Percentiles rank a stretch among this genome's conserved stretches.
phyloP scores from a whole-genome alignment of 192 early-diverging fungal species.

The Mycoemilia scoparia region DNA sequence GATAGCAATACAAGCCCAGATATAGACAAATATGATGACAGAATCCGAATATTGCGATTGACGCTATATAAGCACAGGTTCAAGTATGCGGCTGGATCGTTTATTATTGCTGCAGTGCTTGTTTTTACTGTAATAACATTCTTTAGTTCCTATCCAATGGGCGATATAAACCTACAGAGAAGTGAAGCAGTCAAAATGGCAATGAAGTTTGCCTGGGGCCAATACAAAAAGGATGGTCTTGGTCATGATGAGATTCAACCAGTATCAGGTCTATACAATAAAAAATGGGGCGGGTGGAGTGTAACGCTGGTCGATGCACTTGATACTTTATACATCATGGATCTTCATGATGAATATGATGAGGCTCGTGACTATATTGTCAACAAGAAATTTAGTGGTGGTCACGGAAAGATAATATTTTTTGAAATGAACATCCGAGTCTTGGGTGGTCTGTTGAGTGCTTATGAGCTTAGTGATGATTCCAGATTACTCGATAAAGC shows the following conservation, averaged over 20 bases:
- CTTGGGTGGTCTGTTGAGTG: constrained; percentile 61
- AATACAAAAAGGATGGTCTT: constrained; percentile 22
- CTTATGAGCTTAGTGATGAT: constrained; percentile 70
- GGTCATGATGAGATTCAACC: constrained; percentile 29
- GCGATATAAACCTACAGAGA: no score
- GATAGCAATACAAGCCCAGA: no score
- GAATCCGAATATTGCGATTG: no score
- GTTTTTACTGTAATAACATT: no score
- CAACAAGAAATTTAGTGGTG: constrained; percentile 43
- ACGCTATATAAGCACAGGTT: no score
- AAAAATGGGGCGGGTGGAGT: constrained; percentile 31
- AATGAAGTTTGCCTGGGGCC: constrained; percentile 26
- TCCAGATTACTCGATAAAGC: constrained; percentile 47
- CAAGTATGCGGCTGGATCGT: no score
- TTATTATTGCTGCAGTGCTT: no score
- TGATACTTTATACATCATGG: constrained; percentile 79
- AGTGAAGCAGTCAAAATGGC: constrained; percentile 15
- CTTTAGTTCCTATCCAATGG: no score
- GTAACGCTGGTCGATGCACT: constrained; percentile 70
- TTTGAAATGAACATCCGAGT: constrained; percentile 77
- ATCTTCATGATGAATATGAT: constrained; percentile 55
- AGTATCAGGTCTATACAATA: constrained; percentile 16
- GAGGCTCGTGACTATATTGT: constrained; percentile 47
- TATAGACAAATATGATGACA: no score
- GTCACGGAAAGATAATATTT: constrained; percentile 44